Evolutionary conservation across 352 stramenopile genomes (phyloP).

Genomic region (Phytophthora capsici): DNA sequence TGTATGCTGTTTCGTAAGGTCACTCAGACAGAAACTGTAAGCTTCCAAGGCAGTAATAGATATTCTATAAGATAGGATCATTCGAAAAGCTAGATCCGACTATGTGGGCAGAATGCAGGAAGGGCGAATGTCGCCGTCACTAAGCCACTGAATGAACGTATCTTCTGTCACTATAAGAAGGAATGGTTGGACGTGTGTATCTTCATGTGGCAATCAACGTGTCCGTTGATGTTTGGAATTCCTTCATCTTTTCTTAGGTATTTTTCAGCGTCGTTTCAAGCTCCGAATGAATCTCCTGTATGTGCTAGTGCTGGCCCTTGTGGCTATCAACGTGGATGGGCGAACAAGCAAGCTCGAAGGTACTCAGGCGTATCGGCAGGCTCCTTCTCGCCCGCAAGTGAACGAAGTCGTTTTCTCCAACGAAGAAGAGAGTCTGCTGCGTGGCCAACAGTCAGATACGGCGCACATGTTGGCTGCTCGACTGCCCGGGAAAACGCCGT

Average conservation of each 20-base stretch:
- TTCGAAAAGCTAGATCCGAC: neutral
- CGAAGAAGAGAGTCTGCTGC: conserved; percentile 60
- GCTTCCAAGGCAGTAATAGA: neutral
- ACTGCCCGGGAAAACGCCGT: conserved; percentile 41
- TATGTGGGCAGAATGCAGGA: neutral
- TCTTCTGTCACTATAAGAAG: too few species aligned
- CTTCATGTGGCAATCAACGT: neutral
- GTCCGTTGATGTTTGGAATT: neutral
- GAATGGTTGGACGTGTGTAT: too few species aligned
- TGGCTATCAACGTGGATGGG: conserved; percentile 10
- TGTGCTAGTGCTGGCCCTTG: conserved; percentile 4
- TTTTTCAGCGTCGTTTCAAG: neutral
- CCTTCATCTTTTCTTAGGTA: neutral
- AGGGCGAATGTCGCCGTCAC: neutral
- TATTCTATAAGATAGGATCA: neutral
- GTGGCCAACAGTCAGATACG: conserved; percentile 47
- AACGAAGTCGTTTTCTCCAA: conserved; percentile 50
- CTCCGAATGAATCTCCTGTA: too few species aligned
- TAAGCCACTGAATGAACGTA: neutral
- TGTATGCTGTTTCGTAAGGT: conserved; percentile 6
- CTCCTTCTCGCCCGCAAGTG: conserved; percentile 20
- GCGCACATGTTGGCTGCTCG: conserved; percentile 39
- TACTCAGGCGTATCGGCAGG: conserved; percentile 29
- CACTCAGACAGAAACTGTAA: neutral
- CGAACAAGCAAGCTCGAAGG: conserved; percentile 33